A percentile compares a stretch with the other conserved stretches of the same genome.
phyloP scores from a whole-genome alignment of 2,329 filamentous ascomycete genomes.

The Hymenoscyphus fructigenus region DNA sequence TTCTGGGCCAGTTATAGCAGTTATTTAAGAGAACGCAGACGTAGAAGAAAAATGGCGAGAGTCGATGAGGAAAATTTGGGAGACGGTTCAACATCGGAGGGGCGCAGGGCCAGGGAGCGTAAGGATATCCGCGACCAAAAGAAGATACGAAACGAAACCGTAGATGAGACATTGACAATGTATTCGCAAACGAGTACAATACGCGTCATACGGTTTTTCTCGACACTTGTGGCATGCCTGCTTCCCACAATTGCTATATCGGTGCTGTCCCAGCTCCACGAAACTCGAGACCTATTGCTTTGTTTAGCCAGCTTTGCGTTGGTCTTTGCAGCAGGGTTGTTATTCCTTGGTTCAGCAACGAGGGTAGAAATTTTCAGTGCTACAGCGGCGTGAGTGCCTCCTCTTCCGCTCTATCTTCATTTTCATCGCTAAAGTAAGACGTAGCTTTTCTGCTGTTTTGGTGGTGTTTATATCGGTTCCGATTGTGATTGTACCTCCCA shows the following conservation, averaged over 20 bases:
- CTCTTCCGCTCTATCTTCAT: no score
- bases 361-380: constrained; percentile 17
- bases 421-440: neutral
- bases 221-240: constrained; percentile 14
- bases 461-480: constrained; percentile 9
- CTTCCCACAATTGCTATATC: constrained; percentile 15
- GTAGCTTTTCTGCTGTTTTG: constrained; percentile 8
- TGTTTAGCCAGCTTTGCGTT: constrained; percentile 12
- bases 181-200: constrained; percentile 5
- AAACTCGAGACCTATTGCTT: constrained; percentile 1
- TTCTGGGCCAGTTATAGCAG: neutral
- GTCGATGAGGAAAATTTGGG: no score
- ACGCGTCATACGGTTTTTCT: constrained; percentile 8
- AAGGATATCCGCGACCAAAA: no score
- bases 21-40: neutral
- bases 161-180: constrained; percentile 1
- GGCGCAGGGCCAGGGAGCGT: neutral
- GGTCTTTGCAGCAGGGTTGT: constrained; percentile 14
- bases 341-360: constrained; percentile 9
- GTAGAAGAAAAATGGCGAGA: neutral
- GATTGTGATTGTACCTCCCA: constrained; percentile 3
- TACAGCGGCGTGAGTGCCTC: constrained; percentile 9
- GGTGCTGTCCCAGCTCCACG: constrained; percentile 8
- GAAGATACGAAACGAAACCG: neutral
- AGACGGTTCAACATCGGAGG: no score